Base-by-base conservation (phyloP, 73 alveolate genomes). In the Paramecium sexaurelia region DNA sequence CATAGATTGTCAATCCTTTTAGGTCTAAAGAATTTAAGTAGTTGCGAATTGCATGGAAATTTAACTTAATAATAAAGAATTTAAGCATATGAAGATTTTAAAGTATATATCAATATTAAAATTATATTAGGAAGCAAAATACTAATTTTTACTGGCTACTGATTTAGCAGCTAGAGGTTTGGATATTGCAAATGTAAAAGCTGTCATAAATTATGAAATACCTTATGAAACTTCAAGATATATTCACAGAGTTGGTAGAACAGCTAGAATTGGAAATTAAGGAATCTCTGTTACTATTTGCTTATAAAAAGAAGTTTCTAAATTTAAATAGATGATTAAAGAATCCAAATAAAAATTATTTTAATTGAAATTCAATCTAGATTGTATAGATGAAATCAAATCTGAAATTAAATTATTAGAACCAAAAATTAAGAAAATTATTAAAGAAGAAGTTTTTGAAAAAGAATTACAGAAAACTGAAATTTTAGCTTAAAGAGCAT, bases 111-210 rank as follows among this genome's bases (percentile, higher is more conserved):
- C n/a, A n/a, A n/a, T n/a, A 11, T 15, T 47, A 47, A 5, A 15
- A 5, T 5, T 4, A 47, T 35, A 47, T 47, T 47, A 47, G 67
- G 67, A 47, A 26, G 99, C 99, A 29, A 94, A 95, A 55, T 95
- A 93, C 26, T 95, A 96, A 69, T 94, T 93, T 93, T 92, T 98
- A 26, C 68, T 98, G 29, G 99, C 99, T n/a, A 98, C 99, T 26
- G 99, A 98, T 94, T 88, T 98, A 19, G 99, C 99, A 10, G 99
- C 99, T 43, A 92, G 99, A 94, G 99, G 99, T 17, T 92, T 98
- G n/a, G 99, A 98, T 94, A 95, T 98, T 15, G 98, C 95, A 39
- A 91, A 93, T 73, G 99, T 98, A 13, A 90, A 96, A 68, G 93
- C 97, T 68, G 99, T 99, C 43, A 96, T 99, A 51, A 99, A 99